A percentile compares a stretch with the other conserved stretches of the same genome.
Conservation (phyloP, 345 rosid species). For the Syzygium aromaticum region DNA sequence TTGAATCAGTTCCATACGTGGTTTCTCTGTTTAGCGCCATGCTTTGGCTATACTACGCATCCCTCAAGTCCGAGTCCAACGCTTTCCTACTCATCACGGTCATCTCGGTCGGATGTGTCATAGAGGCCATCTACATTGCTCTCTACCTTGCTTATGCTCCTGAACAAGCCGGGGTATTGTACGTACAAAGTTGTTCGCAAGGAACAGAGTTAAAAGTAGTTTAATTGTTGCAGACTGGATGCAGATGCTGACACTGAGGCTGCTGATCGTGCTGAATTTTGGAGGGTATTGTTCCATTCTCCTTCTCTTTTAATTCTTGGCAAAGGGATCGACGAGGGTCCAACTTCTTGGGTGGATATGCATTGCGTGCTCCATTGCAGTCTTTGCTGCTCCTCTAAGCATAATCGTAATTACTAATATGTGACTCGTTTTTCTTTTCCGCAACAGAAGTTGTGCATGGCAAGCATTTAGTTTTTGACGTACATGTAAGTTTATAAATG, state of each 20-base stretch:
- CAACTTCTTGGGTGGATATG: slow-evolving; percentile 78
- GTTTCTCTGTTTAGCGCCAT: slow-evolving; percentile 39
- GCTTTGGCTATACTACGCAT: slow-evolving; percentile 59
- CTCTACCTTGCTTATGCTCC: slow-evolving; percentile 59
- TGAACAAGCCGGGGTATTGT: slow-evolving; percentile 36
- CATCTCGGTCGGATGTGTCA: slow-evolving; percentile 65
- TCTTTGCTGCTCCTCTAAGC: slow-evolving; percentile 81
- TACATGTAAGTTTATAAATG: neutral
- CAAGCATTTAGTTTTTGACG: neutral
- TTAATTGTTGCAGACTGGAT: neutral
- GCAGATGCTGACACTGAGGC: slow-evolving; percentile 55
- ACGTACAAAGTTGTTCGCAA: neutral
- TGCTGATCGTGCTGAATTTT: slow-evolving; percentile 42
- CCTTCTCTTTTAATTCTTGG: slow-evolving; percentile 32
- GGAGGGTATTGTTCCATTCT: slow-evolving; percentile 41
- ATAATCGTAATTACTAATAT: slow-evolving; percentile 30
- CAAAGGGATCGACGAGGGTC: slow-evolving; percentile 9
- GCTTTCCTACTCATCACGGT: slow-evolving; percentile 77
- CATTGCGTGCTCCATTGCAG: slow-evolving; percentile 50
- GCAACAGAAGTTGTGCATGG: neutral
- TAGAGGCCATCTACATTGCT: slow-evolving; percentile 56
- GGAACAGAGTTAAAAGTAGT: neutral
- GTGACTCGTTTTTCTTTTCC: neutral
- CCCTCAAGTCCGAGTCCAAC: slow-evolving; percentile 25
- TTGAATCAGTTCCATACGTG: slow-evolving; percentile 55